A percentile compares a stretch with the other conserved stretches of the same genome.
Conservation (phyloP, 768 basidiomycete genomes). For the Trametopsis cervina region DNA sequence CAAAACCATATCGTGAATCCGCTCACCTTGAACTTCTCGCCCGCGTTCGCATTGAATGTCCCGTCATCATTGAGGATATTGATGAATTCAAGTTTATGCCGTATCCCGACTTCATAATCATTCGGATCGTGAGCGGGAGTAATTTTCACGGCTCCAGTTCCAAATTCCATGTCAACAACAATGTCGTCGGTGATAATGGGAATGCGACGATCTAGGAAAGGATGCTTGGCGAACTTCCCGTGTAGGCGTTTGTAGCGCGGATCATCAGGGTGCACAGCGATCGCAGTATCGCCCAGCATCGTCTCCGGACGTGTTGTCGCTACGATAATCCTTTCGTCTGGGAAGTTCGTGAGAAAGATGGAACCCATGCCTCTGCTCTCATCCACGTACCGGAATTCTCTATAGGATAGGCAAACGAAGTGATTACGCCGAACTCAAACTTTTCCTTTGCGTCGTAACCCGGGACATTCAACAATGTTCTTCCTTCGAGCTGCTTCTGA, state of each 20-base stretch:
- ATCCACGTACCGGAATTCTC: slow-evolving; percentile 75
- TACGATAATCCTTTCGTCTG: slow-evolving; percentile 83
- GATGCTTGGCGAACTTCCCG: slow-evolving; percentile 86
- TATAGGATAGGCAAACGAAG: slow-evolving; percentile 91
- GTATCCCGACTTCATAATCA: slow-evolving; percentile 89
- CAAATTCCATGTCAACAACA: slow-evolving; percentile 88
- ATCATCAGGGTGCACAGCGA: slow-evolving; percentile 95
- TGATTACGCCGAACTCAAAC: slow-evolving; percentile 95
- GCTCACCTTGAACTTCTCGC: slow-evolving; percentile 62
- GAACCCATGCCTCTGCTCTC: slow-evolving; percentile 1
- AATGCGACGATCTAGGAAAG: slow-evolving; percentile 79
- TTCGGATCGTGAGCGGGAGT: slow-evolving; percentile 97
- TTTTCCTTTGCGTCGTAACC: slow-evolving; percentile 94
- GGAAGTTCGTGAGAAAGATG: slow-evolving; percentile 17
- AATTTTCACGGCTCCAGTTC: slow-evolving; percentile 98
- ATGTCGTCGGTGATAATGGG: slow-evolving; percentile 86
- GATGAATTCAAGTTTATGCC: slow-evolving; percentile 87
- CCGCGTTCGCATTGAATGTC: slow-evolving; percentile 87
- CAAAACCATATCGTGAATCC: neutral
- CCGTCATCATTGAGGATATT: slow-evolving; percentile 96
- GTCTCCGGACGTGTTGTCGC: slow-evolving; percentile 99
- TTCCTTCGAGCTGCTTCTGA: slow-evolving; percentile 80
- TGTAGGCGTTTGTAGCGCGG: slow-evolving; percentile 90
- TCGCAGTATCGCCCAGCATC: slow-evolving; percentile 95
- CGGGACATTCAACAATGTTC: slow-evolving; percentile 83